These are phyloP conservation scores for Leccinum ochraceum DNA, from an alignment of 768 basidiomycete species.

Conservation along the genomic window DNA sequence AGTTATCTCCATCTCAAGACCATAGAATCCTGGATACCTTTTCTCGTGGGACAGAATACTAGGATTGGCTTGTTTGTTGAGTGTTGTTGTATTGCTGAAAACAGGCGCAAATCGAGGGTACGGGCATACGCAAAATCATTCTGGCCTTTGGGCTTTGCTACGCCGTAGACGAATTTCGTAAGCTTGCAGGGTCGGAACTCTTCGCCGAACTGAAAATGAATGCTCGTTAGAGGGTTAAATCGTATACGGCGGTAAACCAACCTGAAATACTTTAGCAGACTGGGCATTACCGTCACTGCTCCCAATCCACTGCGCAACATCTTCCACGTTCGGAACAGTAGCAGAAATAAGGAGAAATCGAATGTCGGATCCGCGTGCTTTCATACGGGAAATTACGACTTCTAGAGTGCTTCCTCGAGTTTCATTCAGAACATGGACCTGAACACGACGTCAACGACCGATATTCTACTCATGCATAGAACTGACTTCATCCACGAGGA, in stretches of 20 bases:
- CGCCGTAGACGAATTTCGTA: slow-evolving; percentile 69
- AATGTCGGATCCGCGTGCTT: slow-evolving; percentile 62
- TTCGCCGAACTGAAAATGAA: slow-evolving; percentile 75
- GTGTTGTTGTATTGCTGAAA: slow-evolving; percentile 68
- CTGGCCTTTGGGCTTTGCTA: slow-evolving; percentile 56
- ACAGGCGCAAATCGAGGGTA: slow-evolving; percentile 72
- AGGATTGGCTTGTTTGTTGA: slow-evolving; percentile 81
- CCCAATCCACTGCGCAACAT: slow-evolving; percentile 89
- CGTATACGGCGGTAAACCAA: slow-evolving; percentile 25
- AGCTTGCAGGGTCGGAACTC: slow-evolving; percentile 88
- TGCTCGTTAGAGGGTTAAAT: slow-evolving; percentile 1
- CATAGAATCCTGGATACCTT: slow-evolving; percentile 48
- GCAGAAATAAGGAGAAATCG: slow-evolving; percentile 92
- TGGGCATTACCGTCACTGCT: slow-evolving; percentile 32
- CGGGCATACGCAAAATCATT: slow-evolving; percentile 82
- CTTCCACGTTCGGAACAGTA: slow-evolving; percentile 90
- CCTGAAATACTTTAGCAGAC: slow-evolving; percentile 71
- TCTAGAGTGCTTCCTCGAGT: slow-evolving; percentile 89
- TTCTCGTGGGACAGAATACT: slow-evolving; percentile 87
- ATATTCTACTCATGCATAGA: background rate
- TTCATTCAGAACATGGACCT: slow-evolving; percentile 95
- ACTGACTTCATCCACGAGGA: slow-evolving; percentile 83
- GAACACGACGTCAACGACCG: background rate
- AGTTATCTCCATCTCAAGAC: background rate
- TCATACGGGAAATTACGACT: slow-evolving; percentile 95